Conservation (phyloP, 73 alveolate genomes). For the Effrenium voratum region DNA sequence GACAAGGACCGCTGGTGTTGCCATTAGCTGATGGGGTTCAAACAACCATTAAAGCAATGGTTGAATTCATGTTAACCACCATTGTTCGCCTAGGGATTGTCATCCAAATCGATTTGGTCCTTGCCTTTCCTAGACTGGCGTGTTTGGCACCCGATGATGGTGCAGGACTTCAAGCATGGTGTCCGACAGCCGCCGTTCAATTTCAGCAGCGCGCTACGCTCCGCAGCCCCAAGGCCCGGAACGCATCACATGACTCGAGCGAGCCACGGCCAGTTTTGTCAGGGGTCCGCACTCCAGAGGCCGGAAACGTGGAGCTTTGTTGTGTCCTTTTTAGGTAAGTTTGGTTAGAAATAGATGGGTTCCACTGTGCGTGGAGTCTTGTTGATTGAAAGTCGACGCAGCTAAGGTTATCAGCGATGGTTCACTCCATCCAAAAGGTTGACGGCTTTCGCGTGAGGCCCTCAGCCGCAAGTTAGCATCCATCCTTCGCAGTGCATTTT, state of each 20-base stretch:
- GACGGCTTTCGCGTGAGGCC: constrained; percentile 30
- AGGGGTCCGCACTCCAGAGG: constrained; percentile 76
- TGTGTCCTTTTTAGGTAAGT: neutral
- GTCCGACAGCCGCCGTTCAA: constrained; percentile 63
- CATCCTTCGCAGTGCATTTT: no score
- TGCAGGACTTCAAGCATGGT: constrained; percentile 54
- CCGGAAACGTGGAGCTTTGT: neutral
- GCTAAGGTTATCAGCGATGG: constrained; percentile 64
- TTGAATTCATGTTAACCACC: no score
- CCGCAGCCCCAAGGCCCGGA: constrained; percentile 25
- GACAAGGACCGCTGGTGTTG: constrained; percentile 55
- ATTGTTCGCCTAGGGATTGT: no score
- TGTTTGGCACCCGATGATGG: neutral
- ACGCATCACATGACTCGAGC: neutral
- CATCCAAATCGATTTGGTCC: neutral
- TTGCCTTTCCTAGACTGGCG: neutral
- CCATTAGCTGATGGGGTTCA: neutral
- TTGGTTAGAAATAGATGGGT: neutral
- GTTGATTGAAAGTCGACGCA: neutral
- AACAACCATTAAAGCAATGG: no score
- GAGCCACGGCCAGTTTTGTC: neutral
- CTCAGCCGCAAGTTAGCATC: neutral
- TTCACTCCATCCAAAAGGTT: constrained; percentile 74
- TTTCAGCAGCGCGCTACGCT: constrained; percentile 24
- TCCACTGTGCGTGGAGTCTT: neutral